Evolutionary conservation across 2,329 filamentous ascomycete genomes (phyloP), one percentile per base, ranked within the genome.

Genomic region (Hortaea werneckii): DNA sequence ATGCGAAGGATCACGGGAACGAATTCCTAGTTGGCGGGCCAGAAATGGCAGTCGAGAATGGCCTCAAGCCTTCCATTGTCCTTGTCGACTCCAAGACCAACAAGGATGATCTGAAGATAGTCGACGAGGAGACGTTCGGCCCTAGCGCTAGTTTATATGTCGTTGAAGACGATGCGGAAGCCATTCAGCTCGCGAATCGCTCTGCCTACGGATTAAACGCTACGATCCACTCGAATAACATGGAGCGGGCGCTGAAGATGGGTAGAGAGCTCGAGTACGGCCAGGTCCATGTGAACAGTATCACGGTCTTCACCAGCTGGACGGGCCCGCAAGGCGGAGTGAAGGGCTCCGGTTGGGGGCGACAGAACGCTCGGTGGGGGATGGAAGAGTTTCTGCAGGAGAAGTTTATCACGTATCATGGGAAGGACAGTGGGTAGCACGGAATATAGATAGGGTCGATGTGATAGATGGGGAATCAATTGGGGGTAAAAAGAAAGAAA

Each of bases 381-480:
- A 37, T 58, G 35, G 45, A 54, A 28, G 50, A 54, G 40, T 57
- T 54, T 32, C 42, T 55, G 12, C 51, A 59, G 9, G 61, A 64
- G 32, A 64, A 63, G 50, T 63, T 63, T 42, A 62, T 63, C 11
- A 62, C 60, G 12, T 50, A 44, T 40, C 48, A 63, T 51, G 60
- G 59, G 5, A 51, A 42, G 43, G 49, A 47, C 29, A 45, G 46
- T 41, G 42, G 42, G 10, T 39, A 26, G 20, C 20, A 20, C 2
- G 20, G 20, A n/a, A n/a, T n/a, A n/a, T 20, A 20, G 20, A 20
- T 20, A 20, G 20, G 2, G 20, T 20, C 20, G 20, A 20, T 4
- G 20, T 20, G 20, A 20, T 20, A 20, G 20, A 20, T 20, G 20
- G 20, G 20, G 20, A 20, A 20, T 20, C 20, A 20, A 20, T 20